Evolutionary conservation across 2,329 filamentous ascomycete species (phyloP).

Genomic region (Zymoseptoria crescenta): DNA sequence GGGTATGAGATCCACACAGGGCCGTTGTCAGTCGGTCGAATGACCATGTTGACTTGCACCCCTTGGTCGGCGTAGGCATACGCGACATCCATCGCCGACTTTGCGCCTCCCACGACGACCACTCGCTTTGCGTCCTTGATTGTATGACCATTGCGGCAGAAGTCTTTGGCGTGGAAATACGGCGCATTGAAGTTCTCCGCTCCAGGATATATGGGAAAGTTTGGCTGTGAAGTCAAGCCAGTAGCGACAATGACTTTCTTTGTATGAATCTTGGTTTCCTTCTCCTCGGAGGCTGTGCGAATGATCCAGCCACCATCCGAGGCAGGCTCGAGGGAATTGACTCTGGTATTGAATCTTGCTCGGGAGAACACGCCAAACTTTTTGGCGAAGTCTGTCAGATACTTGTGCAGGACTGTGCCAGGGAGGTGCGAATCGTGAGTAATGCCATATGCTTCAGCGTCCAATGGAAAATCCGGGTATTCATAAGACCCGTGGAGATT

Average conservation of each 20-base stretch:
- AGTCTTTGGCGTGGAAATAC: constrained; percentile 52
- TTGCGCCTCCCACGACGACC: constrained; percentile 53
- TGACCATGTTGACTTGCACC: constrained; percentile 48
- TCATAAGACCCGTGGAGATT: constrained; percentile 68
- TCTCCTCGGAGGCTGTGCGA: constrained; percentile 6
- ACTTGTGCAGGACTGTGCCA: constrained; percentile 14
- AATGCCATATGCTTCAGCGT: constrained; percentile 36
- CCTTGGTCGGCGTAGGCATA: constrained; percentile 50
- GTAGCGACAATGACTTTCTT: constrained; percentile 54
- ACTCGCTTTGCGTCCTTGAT: constrained; percentile 35
- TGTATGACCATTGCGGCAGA: constrained; percentile 35
- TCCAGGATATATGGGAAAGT: constrained; percentile 46
- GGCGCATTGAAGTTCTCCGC: constrained; percentile 44
- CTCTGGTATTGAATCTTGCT: constrained; percentile 46
- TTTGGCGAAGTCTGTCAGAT: constrained; percentile 40
- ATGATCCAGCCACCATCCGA: constrained; percentile 19
- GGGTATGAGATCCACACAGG: constrained; percentile 53
- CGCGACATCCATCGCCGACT: constrained; percentile 57
- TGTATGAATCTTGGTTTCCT: constrained; percentile 37
- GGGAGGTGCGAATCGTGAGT: constrained; percentile 46
- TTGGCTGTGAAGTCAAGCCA: constrained; percentile 52
- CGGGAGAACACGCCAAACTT: constrained; percentile 44
- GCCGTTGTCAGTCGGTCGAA: constrained; percentile 52
- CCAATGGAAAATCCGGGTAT: constrained; percentile 66
- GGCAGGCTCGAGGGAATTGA: constrained; percentile 41